Base-by-base conservation (phyloP, 2,329 filamentous ascomycete genomes). In the Colletotrichum aenigma region DNA sequence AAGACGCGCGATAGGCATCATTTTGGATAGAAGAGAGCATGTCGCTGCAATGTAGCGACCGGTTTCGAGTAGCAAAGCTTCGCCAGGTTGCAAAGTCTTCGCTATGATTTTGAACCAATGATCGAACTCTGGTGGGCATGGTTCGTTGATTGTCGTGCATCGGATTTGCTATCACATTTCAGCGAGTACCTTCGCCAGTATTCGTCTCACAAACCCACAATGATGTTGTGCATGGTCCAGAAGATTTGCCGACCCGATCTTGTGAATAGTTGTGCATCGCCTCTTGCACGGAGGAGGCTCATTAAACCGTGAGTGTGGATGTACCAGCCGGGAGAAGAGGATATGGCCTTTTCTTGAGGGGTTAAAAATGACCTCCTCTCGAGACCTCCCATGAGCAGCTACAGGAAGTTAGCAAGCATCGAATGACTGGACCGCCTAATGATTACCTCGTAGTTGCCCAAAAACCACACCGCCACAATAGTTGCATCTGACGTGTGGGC, bases 401-500 rank as follows among this genome's bases (percentile, higher is more conserved):
- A 24, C 36, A 3, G 16, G 8, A 7, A n/a, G 18, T 48, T 58
- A 58, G 55, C 26, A 58, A 26, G 10, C n/a, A 28, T 16, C 7
- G 7, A 28, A 28, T 58, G 3, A 9, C 24, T 9, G 13, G 15
- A 9, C 15, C 8, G 24, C 24, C 26, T 18, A 9, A 9, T 6
- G 16, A 76, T 61, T 75, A 84, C 85, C 81, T 86, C 85, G 62
- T 86, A 86, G 74, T 85, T 85, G 55, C 83, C 77, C 24, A 86
- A 78, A 38, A 86, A 81, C 85, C 85, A 86, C 4, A 86, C 83
- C 4, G 85, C 84, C 18, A 83, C 83, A 18, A 86, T 82, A 24
- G 70, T 86, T 83, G 26, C 85, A 80, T 71, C 85, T 75, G 55
- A 80, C 36, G 6, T 81, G 77, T 7, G 83, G 82, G 8, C 78